Evolutionary conservation across 176 grass and related monocot species (phyloP).

Genomic region (Musa troglodytarum): DNA sequence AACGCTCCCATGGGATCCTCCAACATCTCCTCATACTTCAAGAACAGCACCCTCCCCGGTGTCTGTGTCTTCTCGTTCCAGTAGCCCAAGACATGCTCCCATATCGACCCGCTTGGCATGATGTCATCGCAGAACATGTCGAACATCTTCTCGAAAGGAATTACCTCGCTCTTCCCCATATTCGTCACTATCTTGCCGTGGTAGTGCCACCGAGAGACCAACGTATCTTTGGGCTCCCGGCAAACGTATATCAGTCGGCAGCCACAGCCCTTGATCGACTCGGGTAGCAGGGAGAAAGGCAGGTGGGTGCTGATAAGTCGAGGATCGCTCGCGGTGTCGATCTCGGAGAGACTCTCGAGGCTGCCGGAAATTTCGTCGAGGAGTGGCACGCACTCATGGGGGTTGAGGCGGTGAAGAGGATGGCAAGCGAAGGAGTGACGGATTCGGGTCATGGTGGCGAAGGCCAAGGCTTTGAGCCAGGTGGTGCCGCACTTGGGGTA

Average conservation of each 20-base stretch:
- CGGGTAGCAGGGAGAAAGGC: conserved; percentile 28
- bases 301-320: conserved; percentile 27
- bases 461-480: conserved; percentile 36
- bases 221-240: conserved; percentile 36
- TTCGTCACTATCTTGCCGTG: neutral
- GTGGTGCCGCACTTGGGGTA: conserved; percentile 39
- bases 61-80: neutral
- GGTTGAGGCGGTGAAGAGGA: conserved; percentile 21
- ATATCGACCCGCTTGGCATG: conserved; percentile 3
- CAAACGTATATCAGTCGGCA: conserved; percentile 33
- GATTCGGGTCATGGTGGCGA: conserved; percentile 4
- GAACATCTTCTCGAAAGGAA: neutral
- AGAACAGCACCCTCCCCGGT: conserved; percentile 14
- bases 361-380: neutral
- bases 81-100: conserved; percentile 27
- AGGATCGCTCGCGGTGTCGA: conserved; percentile 7
- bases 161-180: neutral
- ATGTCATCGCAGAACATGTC: neutral
- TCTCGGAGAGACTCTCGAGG: neutral
- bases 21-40: conserved; percentile 36
- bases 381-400: conserved; percentile 30
- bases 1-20: neutral
- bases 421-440: neutral
- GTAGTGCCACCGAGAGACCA: conserved; percentile 28
- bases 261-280: neutral